Percentiles rank a stretch among this genome's conserved stretches.
These are phyloP conservation scores for Xylaria sp. DNA, from an alignment of 2,329 filamentous ascomycete species.

Conservation along the genomic window DNA sequence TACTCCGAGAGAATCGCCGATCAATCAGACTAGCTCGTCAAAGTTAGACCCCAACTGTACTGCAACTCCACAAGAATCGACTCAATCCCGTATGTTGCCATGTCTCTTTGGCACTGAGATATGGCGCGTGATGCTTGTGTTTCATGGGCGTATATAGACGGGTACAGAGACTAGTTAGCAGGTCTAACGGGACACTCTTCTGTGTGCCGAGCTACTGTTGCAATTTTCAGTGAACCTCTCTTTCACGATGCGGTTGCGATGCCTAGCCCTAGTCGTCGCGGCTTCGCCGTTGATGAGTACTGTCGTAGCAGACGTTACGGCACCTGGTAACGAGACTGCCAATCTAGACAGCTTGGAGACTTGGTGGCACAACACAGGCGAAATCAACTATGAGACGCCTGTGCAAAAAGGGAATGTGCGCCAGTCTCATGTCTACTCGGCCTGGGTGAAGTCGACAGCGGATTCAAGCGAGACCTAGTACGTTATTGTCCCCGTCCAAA, in stretches of 20 bases:
- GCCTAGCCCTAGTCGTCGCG: background rate
- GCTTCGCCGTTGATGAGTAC: background rate
- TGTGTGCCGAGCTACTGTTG: background rate
- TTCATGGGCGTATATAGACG: background rate
- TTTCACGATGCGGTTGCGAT: background rate
- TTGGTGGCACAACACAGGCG: conserved; percentile 28
- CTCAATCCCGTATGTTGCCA: background rate
- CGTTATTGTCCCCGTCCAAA: background rate
- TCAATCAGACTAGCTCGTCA: background rate
- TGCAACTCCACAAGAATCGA: background rate
- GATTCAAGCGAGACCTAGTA: conserved; percentile 26
- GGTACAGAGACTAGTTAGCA: background rate
- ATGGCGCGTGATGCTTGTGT: background rate
- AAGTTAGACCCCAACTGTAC: background rate
- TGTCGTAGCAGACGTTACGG: conserved; percentile 9
- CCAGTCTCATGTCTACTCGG: conserved; percentile 25
- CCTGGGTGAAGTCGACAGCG: conserved; percentile 20
- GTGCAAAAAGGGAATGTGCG: conserved; percentile 18
- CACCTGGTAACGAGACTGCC: conserved; percentile 19
- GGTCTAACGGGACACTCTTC: background rate
- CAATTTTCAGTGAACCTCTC: background rate
- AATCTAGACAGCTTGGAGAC: conserved; percentile 14
- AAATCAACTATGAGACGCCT: conserved; percentile 25
- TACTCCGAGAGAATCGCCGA: conserved; percentile 14
- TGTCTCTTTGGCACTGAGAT: background rate